Conservation (phyloP, 768 basidiomycete species). For the Suillus weaverae region DNA sequence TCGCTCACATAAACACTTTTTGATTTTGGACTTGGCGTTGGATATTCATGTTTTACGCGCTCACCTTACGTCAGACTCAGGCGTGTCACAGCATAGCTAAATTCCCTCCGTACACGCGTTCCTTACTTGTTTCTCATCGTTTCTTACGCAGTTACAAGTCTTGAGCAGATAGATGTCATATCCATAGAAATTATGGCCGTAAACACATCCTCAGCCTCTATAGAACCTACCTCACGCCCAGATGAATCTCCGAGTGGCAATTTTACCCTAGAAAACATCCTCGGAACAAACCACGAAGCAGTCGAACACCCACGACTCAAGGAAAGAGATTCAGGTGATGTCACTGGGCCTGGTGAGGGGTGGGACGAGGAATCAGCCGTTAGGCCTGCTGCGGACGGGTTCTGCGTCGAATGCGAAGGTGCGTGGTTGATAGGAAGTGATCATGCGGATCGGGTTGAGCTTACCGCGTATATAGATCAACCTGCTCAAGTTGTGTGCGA, state of each 20-base stretch:
- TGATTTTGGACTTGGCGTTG: neutral
- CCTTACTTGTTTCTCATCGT: constrained; percentile 14
- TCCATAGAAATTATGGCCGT: constrained; percentile 20
- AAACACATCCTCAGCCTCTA: constrained; percentile 17
- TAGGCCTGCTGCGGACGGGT: constrained; percentile 56
- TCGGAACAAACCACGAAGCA: constrained; percentile 59
- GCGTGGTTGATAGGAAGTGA: constrained; percentile 18
- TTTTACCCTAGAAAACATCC: constrained; percentile 72
- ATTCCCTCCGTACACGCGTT: constrained; percentile 13
- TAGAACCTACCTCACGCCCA: constrained; percentile 13
- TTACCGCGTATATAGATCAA: constrained; percentile 55
- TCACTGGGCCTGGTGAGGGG: constrained; percentile 44
- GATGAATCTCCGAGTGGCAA: constrained; percentile 6
- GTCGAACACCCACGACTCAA: constrained; percentile 52
- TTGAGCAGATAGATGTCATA: constrained; percentile 12
- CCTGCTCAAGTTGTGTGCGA: constrained; percentile 76
- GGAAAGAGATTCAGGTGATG: constrained; percentile 32
- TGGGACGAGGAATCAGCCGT: constrained; percentile 66
- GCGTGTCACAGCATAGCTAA: constrained; percentile 4
- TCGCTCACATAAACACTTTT: neutral
- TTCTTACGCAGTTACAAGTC: constrained; percentile 4
- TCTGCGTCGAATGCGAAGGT: constrained; percentile 89
- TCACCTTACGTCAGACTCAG: constrained; percentile 19
- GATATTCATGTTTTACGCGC: constrained; percentile 21
- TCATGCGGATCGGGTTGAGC: neutral